Conservation (phyloP, 2,329 filamentous ascomycete species). For the Penicillium nordicum region DNA sequence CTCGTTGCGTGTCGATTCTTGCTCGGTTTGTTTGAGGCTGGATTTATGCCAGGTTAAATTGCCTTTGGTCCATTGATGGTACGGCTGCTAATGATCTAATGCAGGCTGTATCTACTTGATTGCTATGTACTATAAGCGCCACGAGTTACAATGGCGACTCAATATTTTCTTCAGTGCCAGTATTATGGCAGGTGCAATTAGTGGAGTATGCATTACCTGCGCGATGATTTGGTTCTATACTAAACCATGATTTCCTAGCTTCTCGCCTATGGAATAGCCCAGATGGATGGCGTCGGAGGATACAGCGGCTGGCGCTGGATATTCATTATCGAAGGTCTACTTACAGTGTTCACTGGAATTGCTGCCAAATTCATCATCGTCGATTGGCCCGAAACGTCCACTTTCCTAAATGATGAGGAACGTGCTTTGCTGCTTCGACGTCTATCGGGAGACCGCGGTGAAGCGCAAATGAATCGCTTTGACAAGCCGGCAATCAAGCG, state of each 20-base stretch:
- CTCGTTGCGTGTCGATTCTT: conserved; percentile 37
- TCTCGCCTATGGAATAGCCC: conserved; percentile 43
- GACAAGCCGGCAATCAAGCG: conserved; percentile 48
- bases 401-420: conserved; percentile 49
- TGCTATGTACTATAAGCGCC: conserved; percentile 38
- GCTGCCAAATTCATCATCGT: conserved; percentile 50
- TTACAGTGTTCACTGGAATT: conserved; percentile 48
- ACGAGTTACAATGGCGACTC: conserved; percentile 41
- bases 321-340: conserved; percentile 50
- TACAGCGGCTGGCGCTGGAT: conserved; percentile 47
- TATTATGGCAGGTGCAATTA: conserved; percentile 42
- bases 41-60: conserved; percentile 36
- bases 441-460: conserved; percentile 43
- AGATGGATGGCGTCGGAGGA: conserved; percentile 42
- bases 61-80: background rate
- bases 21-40: conserved; percentile 38
- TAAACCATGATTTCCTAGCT: conserved; percentile 21
- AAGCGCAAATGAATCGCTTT: conserved; percentile 52
- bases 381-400: conserved; percentile 45
- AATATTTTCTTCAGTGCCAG: conserved; percentile 36
- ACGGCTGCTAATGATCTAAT: background rate
- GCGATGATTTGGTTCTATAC: background rate
- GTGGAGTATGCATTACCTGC: conserved; percentile 28
- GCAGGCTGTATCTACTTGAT: conserved; percentile 35
- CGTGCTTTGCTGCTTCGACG: conserved; percentile 43